phyloP scores from a whole-genome alignment of 2,329 filamentous ascomycete species.

The Aspergillus sp. region DNA sequence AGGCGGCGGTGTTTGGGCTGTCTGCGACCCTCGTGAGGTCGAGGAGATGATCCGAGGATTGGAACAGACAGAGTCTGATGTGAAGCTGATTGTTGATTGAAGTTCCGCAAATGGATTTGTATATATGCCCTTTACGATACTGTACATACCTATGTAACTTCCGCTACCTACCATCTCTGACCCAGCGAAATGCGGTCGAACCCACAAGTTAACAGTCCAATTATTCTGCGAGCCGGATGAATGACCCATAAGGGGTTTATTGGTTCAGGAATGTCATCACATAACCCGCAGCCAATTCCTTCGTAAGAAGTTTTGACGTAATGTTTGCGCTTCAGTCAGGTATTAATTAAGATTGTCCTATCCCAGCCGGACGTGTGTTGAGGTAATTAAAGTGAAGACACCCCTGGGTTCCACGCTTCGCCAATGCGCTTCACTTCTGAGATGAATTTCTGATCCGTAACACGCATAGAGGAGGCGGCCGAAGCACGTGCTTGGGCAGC shows the following conservation, averaged over 20 bases:
- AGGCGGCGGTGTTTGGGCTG: constrained; percentile 89
- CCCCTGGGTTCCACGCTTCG: constrained; percentile 77
- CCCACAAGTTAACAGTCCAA: no score
- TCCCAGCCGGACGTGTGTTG: no score
- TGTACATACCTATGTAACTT: no score
- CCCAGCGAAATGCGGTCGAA: no score
- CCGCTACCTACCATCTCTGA: no score
- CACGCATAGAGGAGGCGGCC: constrained; percentile 57
- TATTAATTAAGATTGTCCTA: not conserved
- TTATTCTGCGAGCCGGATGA: no score
- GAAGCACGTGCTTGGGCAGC: constrained; percentile 45
- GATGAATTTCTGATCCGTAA: constrained; percentile 76
- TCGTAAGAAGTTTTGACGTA: not conserved
- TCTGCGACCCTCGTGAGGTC: constrained; percentile 75
- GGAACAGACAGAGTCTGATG: constrained; percentile 57
- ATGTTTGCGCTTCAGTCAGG: not conserved
- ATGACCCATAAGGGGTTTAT: no score
- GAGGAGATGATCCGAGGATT: constrained; percentile 65
- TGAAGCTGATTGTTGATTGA: not conserved
- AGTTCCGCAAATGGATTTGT: no score
- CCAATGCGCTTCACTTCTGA: constrained; percentile 83
- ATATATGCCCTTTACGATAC: no score
- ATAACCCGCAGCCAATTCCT: no score
- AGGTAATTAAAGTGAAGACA: constrained; percentile 11
- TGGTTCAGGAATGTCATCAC: no score